Evolutionary conservation across 2,329 filamentous ascomycete genomes (phyloP), one percentile per base, ranked within the genome.

Genomic region (Colletotrichum melonis): DNA sequence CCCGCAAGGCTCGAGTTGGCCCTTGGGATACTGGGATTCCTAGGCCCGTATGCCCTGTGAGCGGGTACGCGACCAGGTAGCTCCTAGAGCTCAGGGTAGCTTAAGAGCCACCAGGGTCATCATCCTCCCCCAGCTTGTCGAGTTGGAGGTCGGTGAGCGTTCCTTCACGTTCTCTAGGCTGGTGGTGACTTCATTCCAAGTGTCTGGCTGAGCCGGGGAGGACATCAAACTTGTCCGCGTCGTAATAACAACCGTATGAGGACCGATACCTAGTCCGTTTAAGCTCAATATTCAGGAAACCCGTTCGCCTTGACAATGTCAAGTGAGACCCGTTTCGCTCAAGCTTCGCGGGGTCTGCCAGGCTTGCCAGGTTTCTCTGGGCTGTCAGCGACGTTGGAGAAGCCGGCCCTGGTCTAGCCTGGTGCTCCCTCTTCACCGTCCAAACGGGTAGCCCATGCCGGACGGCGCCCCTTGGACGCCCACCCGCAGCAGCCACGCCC

Each of bases 291-390:
- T 62, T 56, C 59, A 65, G 67, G 72, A 57, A 63, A 55, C 57
- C 63, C 54, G 63, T 72, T 72, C 49, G 38, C 67, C 68, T 49
- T 35, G 68, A 71, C 35, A 46, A 49, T 19, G 38, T 24, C 52
- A 35, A 22, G 63, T 56, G 68, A 74, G 72, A 68, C 63, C 63
- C 62, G 28, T 58, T 67, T 59, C 38, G 72, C 57, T 72, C 72
- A 74, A 74, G 68, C 72, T 72, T 68, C 72, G 72, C 54, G 72
- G 72, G 72, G 72, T 59, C 63, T 67, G 68, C 72, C 63, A 74
- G 68, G 63, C 72, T 72, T 72, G 68, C 72, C 63, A 72, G 68
- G 63, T 68, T 72, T 59, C 62, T 59, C 30, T 65, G 63, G 72
- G 42, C 35, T 72, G 68, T 68, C 72, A 63, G 14, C 16, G 24